Evolutionary conservation across 163 green algal genomes (phyloP).

Genomic region (Scenedesmus sp.): DNA sequence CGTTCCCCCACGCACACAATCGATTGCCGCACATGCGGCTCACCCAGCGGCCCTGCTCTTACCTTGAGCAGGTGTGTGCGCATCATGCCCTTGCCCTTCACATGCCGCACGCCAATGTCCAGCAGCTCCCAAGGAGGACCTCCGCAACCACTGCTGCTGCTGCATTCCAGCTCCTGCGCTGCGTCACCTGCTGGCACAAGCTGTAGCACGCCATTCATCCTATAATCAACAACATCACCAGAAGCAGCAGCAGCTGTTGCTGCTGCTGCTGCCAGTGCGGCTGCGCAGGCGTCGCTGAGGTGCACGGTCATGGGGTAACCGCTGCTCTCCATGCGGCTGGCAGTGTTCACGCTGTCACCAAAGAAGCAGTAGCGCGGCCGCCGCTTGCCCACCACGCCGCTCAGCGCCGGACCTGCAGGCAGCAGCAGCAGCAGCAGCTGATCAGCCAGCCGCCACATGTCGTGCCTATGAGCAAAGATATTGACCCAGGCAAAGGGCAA

Average conservation of each 20-base stretch:
- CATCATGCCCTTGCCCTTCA: conserved; percentile 64
- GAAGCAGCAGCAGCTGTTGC: not conserved
- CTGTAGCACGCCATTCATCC: not conserved
- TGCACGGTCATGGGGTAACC: conserved; percentile 42
- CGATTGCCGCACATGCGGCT: not conserved
- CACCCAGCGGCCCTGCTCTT: not conserved
- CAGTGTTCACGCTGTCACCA: conserved; percentile 68
- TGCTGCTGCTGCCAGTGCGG: not conserved
- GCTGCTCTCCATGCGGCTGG: conserved; percentile 49
- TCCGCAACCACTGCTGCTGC: not conserved
- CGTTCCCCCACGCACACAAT: not conserved
- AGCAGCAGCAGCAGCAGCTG: not conserved
- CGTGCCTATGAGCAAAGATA: not conserved
- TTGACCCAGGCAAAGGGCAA: not conserved
- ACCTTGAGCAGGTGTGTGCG: conserved; percentile 34
- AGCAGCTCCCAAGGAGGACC: conserved; percentile 27
- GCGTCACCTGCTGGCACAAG: no score
- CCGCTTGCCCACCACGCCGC: conserved; percentile 68
- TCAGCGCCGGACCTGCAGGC: conserved; percentile 53
- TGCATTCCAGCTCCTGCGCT: no score
- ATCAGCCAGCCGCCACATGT: not conserved
- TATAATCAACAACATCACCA: not conserved
- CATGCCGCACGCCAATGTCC: conserved; percentile 43
- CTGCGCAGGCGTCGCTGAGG: conserved; percentile 19
- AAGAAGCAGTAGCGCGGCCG: conserved; percentile 58